These are phyloP conservation scores for Cystofilobasidium macerans DNA, from an alignment of 768 basidiomycete species.

Conservation along the genomic window DNA sequence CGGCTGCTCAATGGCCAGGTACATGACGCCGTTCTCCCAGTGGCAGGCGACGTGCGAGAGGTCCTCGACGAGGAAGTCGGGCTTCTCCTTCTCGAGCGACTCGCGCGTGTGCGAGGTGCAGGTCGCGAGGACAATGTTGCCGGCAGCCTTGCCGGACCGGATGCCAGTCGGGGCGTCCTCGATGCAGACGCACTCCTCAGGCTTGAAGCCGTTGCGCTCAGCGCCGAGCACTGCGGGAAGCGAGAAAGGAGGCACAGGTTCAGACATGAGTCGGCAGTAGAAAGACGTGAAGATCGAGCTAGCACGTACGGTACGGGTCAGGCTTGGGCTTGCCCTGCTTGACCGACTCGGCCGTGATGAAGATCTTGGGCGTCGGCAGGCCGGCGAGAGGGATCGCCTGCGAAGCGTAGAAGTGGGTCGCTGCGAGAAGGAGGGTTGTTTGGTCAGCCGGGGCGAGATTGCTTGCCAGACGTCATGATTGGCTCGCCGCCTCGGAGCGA, in stretches of 20 bases:
- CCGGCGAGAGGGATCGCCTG: conserved; percentile 55
- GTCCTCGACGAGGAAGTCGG: conserved; percentile 39
- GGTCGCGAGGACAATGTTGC: conserved; percentile 64
- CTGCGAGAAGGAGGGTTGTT: conserved; percentile 41
- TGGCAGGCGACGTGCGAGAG: conserved; percentile 36
- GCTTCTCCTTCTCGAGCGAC: conserved; percentile 36
- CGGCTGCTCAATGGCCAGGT: conserved; percentile 37
- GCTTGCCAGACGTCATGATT: background rate
- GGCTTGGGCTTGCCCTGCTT: conserved; percentile 74
- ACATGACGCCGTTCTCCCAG: conserved; percentile 35
- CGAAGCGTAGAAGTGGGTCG: conserved; percentile 60
- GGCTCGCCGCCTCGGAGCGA: too few relatives aligned
- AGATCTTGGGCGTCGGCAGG: conserved; percentile 49
- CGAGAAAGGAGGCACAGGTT: too few relatives aligned
- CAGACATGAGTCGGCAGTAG: too few relatives aligned
- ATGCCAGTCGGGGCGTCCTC: conserved; percentile 70
- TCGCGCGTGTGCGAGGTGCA: conserved; percentile 64
- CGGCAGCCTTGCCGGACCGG: conserved; percentile 61
- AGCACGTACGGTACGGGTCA: conserved; percentile 74
- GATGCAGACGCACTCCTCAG: conserved; percentile 46
- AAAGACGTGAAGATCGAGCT: too few relatives aligned
- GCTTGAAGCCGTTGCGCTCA: conserved; percentile 47
- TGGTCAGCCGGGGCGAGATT: background rate
- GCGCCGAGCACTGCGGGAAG: conserved; percentile 77
- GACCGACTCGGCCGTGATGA: conserved; percentile 68